Conservation (phyloP, 495 filamentous ascomycete species). For the Neurospora sp. region DNA sequence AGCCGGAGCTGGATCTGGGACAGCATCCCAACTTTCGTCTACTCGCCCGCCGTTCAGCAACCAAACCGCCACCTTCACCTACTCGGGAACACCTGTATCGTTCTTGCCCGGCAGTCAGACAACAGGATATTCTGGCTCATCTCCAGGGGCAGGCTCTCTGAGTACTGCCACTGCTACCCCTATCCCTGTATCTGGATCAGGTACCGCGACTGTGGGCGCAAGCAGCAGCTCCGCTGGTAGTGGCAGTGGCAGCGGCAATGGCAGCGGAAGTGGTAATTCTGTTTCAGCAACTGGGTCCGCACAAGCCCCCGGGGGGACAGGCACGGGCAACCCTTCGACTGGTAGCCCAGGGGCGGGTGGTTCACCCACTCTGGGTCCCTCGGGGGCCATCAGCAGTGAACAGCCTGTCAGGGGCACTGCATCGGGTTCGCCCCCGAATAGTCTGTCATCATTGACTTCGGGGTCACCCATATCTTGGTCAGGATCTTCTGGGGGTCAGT, state of each 20-base stretch:
- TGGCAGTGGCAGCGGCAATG: background rate
- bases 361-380: background rate
- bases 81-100: background rate
- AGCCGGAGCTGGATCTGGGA: background rate
- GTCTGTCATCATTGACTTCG: background rate
- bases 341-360: background rate
- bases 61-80: background rate
- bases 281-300: background rate
- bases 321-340: background rate
- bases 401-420: background rate
- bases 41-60: background rate
- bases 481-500: background rate
- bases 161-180: background rate
- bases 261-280: background rate
- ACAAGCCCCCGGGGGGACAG: background rate
- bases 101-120: background rate
- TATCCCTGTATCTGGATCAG: background rate
- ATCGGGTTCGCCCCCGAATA: background rate
- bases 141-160: background rate
- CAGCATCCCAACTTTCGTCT: background rate
- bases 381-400: background rate
- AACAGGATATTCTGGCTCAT: background rate
- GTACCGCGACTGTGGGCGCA: background rate
- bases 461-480: background rate
- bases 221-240: background rate